Evolutionary conservation across 108 stramenopile species (phyloP).

Genomic region (Aurantiochytrium sp.): DNA sequence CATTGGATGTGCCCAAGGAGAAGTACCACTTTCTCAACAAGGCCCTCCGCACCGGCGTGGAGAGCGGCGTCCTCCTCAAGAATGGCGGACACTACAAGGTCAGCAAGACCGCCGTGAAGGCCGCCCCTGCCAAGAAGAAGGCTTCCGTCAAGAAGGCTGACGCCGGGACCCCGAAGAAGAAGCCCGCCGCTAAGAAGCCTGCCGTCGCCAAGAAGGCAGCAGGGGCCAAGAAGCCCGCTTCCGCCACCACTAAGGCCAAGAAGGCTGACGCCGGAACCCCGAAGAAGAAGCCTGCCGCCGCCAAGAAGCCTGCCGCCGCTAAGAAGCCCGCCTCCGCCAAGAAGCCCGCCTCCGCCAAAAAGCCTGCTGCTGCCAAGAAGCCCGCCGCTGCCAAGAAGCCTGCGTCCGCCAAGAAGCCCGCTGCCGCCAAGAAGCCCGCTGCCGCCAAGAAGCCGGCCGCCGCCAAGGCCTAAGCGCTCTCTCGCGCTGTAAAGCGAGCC

Average conservation of each 20-base stretch:
- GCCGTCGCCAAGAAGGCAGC: background rate
- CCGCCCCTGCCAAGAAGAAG: background rate
- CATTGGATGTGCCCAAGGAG: background rate
- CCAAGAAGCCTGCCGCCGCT: background rate
- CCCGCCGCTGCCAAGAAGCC: background rate
- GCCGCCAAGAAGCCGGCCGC: background rate
- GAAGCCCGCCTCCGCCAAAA: background rate
- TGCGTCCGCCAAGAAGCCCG: background rate
- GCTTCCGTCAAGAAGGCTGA: background rate
- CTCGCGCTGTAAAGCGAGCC: too few species aligned
- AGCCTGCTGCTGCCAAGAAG: background rate
- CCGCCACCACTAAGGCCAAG: background rate
- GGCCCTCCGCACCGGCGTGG: background rate
- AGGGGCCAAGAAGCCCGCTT: background rate
- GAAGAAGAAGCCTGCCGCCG: background rate
- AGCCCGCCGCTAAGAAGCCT: background rate
- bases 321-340: background rate
- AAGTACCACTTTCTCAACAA: conserved; percentile 19
- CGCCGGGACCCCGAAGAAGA: background rate
- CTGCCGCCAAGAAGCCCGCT: background rate
- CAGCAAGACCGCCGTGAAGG: background rate
- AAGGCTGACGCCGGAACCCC: background rate
- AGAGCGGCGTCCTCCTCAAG: conserved; percentile 24
- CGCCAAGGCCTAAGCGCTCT: too few species aligned
- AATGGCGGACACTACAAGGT: conserved; percentile 30